Evolutionary conservation across 768 basidiomycete genomes (phyloP).

Genomic region (Piloderma croceum): DNA sequence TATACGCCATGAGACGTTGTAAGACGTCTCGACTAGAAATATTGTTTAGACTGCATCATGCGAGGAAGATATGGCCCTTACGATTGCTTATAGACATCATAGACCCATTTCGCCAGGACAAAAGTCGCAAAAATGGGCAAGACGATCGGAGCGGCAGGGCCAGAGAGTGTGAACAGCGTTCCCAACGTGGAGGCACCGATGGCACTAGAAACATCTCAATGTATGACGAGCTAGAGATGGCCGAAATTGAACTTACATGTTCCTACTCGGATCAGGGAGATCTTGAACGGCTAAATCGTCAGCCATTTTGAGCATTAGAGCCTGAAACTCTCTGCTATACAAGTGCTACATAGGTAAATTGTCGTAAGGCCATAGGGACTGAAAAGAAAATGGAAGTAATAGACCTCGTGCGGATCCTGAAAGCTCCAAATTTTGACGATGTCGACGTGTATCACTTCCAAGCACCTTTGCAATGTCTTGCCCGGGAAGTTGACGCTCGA

Average conservation of each 20-base stretch:
- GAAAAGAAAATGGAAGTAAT: neutral
- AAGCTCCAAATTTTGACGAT: conserved; percentile 22
- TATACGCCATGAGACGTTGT: conserved; percentile 16
- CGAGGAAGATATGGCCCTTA: conserved; percentile 4
- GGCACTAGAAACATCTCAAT: neutral
- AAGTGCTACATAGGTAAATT: conserved; percentile 10
- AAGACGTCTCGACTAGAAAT: no score
- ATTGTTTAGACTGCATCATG: neutral
- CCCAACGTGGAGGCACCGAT: conserved; percentile 7
- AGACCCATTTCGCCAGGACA: conserved; percentile 18
- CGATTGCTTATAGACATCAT: conserved; percentile 19
- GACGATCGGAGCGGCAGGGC: conserved; percentile 15
- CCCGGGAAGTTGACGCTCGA: conserved; percentile 17
- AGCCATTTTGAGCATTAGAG: conserved; percentile 15
- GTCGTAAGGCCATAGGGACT: neutral
- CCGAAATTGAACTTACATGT: no score
- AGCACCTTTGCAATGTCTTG: conserved; percentile 14
- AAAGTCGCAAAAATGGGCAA: conserved; percentile 15
- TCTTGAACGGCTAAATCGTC: conserved; percentile 2
- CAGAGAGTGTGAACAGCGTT: conserved; percentile 10
- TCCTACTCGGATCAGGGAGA: no score
- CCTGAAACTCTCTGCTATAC: conserved; percentile 13
- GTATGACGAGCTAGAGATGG: neutral
- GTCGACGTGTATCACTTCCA: conserved; percentile 20
- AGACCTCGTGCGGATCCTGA: conserved; percentile 17